These are phyloP conservation scores for Boletellus emodensis DNA, from an alignment of 768 basidiomycete species.

Conservation along the genomic window DNA sequence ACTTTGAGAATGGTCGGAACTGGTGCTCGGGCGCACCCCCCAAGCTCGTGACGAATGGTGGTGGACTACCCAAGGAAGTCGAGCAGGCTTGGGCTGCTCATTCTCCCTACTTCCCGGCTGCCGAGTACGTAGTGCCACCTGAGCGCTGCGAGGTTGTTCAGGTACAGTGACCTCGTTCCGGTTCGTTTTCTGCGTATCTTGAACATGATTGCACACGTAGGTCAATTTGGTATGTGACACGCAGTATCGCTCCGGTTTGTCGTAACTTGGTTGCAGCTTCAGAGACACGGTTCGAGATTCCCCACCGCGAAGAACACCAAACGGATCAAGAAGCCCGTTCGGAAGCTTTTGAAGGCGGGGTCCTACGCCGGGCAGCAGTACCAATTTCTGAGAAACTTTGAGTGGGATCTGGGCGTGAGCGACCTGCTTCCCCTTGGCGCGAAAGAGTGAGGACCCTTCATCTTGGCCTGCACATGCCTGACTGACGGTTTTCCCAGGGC, in stretches of 20 bases:
- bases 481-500: slow-evolving; percentile 31
- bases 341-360: slow-evolving; percentile 49
- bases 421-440: slow-evolving; percentile 69
- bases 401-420: slow-evolving; percentile 53
- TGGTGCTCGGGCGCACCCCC: not conserved
- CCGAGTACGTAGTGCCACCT: slow-evolving; percentile 44
- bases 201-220: slow-evolving; percentile 1
- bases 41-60: not conserved
- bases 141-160: slow-evolving; percentile 51
- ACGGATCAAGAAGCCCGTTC: slow-evolving; percentile 44
- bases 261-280: slow-evolving; percentile 45
- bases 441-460: slow-evolving; percentile 44
- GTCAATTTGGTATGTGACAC: slow-evolving; percentile 28
- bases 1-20: slow-evolving; percentile 11
- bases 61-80: slow-evolving; percentile 20
- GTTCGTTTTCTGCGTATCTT: not conserved
- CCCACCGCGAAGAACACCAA: slow-evolving; percentile 52
- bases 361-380: slow-evolving; percentile 44
- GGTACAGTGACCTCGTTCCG: slow-evolving; percentile 30
- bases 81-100: slow-evolving; percentile 54
- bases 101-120: slow-evolving; percentile 54
- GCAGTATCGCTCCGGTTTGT: not conserved
- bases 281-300: slow-evolving; percentile 77
- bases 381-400: slow-evolving; percentile 55
- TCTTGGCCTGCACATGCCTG: not conserved